Conservation (phyloP, 2,329 filamentous ascomycete genomes). For the Cercospora beticola region DNA sequence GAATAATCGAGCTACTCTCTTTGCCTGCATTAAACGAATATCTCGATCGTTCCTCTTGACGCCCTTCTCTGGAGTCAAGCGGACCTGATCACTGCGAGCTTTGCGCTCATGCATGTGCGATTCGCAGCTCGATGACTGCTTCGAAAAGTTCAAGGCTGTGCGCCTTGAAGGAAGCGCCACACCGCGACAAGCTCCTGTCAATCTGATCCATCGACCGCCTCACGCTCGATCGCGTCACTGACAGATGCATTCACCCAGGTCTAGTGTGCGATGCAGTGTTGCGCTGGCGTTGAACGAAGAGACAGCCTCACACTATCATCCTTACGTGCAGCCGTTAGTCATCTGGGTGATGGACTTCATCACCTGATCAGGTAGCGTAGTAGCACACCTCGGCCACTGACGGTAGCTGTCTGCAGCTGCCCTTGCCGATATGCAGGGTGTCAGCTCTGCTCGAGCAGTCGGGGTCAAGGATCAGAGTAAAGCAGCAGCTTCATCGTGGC, state of each 20-base stretch:
- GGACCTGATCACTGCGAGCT: not conserved
- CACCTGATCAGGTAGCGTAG: not conserved
- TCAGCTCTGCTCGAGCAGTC: not conserved
- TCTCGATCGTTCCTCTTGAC: not conserved
- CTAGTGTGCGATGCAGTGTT: not conserved
- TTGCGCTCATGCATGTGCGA: not conserved
- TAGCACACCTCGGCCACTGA: slow-evolving; percentile 1
- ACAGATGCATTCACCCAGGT: not conserved
- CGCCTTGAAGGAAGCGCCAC: not conserved
- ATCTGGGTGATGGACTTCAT: not conserved
- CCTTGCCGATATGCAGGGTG: slow-evolving; percentile 1
- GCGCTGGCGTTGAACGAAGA: not conserved
- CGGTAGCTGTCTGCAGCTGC: slow-evolving; percentile 1
- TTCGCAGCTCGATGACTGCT: not conserved
- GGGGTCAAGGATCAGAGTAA: not conserved
- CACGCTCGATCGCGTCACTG: not conserved
- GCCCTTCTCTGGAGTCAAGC: not conserved
- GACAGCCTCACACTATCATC: not conserved
- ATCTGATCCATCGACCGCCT: not conserved
- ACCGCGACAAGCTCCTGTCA: not conserved
- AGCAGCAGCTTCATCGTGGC: not conserved
- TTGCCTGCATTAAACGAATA: not conserved
- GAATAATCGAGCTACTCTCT: not conserved
- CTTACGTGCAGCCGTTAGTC: not conserved
- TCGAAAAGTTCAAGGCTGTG: not conserved